Evolutionary conservation across 1,139 yeast genomes (phyloP).

Genomic region (Blastobotrys indianensis): DNA sequence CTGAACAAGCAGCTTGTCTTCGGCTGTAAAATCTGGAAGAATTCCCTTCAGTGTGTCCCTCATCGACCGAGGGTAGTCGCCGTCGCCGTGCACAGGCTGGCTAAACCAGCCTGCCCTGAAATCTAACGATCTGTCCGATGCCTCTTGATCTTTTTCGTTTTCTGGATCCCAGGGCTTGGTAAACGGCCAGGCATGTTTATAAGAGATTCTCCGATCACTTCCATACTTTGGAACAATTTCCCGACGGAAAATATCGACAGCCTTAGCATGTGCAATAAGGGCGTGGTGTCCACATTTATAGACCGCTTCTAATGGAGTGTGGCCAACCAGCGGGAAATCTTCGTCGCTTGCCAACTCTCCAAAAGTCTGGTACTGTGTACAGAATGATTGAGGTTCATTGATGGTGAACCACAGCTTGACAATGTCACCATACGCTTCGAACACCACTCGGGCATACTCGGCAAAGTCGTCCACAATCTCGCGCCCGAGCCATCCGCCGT

Average conservation of each 20-base stretch:
- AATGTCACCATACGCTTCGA: slow-evolving; percentile 34
- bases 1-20: slow-evolving; percentile 26
- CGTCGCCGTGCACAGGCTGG: slow-evolving; percentile 33
- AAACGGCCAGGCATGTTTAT: slow-evolving; percentile 19
- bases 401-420: slow-evolving; percentile 35
- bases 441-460: slow-evolving; percentile 33
- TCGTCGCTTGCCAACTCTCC: slow-evolving; percentile 9
- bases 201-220: slow-evolving; percentile 22
- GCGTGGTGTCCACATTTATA: slow-evolving; percentile 29
- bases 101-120: slow-evolving; percentile 31
- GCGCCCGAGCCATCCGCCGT: slow-evolving; percentile 31
- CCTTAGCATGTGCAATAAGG: slow-evolving; percentile 30
- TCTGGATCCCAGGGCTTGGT: background rate
- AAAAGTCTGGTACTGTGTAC: slow-evolving; percentile 3
- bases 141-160: slow-evolving; percentile 18
- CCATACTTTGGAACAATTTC: slow-evolving; percentile 29
- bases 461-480: slow-evolving; percentile 35
- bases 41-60: slow-evolving; percentile 23
- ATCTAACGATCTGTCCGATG: slow-evolving; percentile 32
- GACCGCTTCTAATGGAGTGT: slow-evolving; percentile 12
- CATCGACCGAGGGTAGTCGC: slow-evolving; percentile 34
- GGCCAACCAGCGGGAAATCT: background rate
- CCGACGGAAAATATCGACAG: slow-evolving; percentile 32
- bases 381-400: slow-evolving; percentile 32
- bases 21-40: slow-evolving; percentile 27